Percentiles rank a stretch among this genome's conserved stretches.
phyloP scores from a whole-genome alignment of 192 early-diverging fungal species.

The Mortierella antarctica region DNA sequence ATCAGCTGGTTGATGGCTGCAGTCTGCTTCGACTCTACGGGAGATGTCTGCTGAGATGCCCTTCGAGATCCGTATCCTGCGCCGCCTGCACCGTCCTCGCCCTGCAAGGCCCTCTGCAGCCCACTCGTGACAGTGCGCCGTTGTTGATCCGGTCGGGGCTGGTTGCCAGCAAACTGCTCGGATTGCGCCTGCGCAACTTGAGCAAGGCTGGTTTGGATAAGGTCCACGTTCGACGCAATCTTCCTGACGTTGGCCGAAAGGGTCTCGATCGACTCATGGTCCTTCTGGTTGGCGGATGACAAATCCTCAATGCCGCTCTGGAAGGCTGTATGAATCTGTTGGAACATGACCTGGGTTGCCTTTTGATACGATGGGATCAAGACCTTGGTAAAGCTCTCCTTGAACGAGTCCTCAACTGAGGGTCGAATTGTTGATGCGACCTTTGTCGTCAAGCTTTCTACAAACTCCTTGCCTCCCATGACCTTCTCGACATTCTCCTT shows the following conservation, averaged over 20 bases:
- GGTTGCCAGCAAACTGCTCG: conserved; percentile 5
- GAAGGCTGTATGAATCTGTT: conserved; percentile 56
- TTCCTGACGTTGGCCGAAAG: conserved; percentile 20
- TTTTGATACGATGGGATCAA: conserved; percentile 60
- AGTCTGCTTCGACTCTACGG: conserved; percentile 32
- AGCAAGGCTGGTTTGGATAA: conserved; percentile 15
- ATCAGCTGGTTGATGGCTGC: conserved; percentile 33
- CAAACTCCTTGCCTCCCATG: conserved; percentile 41
- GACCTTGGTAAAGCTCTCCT: conserved; percentile 54
- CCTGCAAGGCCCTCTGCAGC: conserved; percentile 45
- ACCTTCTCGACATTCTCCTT: conserved; percentile 51
- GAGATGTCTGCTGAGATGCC: conserved; percentile 39
- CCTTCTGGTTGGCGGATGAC: conserved; percentile 21
- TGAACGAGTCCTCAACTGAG: conserved; percentile 57
- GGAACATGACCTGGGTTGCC: conserved; percentile 60
- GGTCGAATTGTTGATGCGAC: conserved; percentile 55
- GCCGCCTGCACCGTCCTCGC: conserved; percentile 19
- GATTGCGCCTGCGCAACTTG: conserved; percentile 29
- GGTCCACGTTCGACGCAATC: conserved; percentile 39
- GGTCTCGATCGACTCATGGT: conserved; percentile 28
- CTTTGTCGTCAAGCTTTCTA: conserved; percentile 39
- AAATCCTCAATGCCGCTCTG: conserved; percentile 52
- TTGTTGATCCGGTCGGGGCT: conserved; percentile 22
- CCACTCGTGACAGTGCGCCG: conserved; percentile 32
- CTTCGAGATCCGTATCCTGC: conserved; percentile 44